Evolutionary conservation across 1,284 basidiomycete species (phyloP).

Genomic region (Cryptococcus depauperatus): DNA sequence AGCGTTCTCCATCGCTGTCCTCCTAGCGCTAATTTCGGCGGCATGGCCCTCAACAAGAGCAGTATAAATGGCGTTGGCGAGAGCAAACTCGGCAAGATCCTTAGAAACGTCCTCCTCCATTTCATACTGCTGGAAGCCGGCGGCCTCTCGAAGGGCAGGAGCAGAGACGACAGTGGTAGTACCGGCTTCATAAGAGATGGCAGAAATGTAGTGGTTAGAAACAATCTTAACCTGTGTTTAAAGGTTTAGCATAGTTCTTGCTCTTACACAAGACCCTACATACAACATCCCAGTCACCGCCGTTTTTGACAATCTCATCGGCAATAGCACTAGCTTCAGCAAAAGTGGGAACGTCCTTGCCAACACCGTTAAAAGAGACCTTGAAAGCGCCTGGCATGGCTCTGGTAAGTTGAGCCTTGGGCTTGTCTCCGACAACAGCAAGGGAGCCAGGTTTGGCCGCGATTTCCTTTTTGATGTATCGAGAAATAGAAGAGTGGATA

Average conservation of each 20-base stretch:
- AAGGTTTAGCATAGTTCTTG: neutral
- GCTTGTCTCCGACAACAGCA: constrained; percentile 94
- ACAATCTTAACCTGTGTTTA: constrained; percentile 66
- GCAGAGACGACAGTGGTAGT: constrained; percentile 73
- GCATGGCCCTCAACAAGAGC: constrained; percentile 94
- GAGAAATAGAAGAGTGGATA: constrained; percentile 96
- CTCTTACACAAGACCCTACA: no score
- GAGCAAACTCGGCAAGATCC: constrained; percentile 89
- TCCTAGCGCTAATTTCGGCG: constrained; percentile 67
- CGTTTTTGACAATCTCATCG: constrained; percentile 82
- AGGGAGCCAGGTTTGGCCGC: constrained; percentile 57
- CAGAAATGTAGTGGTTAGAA: constrained; percentile 93
- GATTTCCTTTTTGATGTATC: constrained; percentile 66
- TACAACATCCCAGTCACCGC: constrained; percentile 76
- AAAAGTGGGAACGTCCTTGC: constrained; percentile 94
- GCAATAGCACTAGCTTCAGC: constrained; percentile 90
- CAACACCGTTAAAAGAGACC: constrained; percentile 94
- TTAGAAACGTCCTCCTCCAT: constrained; percentile 92
- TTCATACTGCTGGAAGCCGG: constrained; percentile 84
- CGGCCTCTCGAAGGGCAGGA: constrained; percentile 66
- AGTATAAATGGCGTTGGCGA: constrained; percentile 94
- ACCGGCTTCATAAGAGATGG: constrained; percentile 81
- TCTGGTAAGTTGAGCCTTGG: constrained; percentile 83
- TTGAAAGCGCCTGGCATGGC: constrained; percentile 59
- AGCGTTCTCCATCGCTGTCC: constrained; percentile 99